Evolutionary conservation across 495 filamentous ascomycete genomes (phyloP).

Genomic region (Parachaetomium inaequale): DNA sequence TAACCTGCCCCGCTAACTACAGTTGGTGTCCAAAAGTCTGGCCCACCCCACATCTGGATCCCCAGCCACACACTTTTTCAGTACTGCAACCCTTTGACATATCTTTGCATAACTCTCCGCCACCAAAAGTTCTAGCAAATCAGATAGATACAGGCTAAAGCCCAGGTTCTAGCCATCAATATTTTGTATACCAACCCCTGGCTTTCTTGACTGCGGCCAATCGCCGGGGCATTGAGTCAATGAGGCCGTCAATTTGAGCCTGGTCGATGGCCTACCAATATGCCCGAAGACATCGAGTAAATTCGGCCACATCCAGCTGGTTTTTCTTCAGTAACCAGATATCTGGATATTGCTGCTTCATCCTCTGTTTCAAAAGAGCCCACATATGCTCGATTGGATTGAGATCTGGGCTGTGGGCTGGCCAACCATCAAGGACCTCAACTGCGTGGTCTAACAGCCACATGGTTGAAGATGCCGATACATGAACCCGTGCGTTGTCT

Average conservation of each 20-base stretch:
- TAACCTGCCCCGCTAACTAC: conserved; percentile 2
- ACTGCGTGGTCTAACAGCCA: not conserved
- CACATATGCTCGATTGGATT: conserved; percentile 2
- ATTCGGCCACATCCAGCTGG: not conserved
- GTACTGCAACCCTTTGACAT: no score
- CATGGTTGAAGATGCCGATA: not conserved
- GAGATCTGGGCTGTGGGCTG: not conserved
- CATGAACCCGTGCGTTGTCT: not conserved
- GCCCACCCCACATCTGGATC: not conserved
- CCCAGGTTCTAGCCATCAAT: conserved; percentile 1
- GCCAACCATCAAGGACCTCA: not conserved
- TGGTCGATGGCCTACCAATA: not conserved
- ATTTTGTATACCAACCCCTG: conserved; percentile 7
- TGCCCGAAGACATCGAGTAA: not conserved
- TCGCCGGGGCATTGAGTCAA: not conserved
- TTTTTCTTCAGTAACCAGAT: conserved; percentile 1
- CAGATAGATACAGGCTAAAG: not conserved
- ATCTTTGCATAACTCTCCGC: not conserved
- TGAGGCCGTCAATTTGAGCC: not conserved
- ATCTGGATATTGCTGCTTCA: not conserved
- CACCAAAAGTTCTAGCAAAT: not conserved
- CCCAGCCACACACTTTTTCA: not conserved
- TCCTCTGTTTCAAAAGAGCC: not conserved
- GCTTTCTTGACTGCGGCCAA: conserved; percentile 5
- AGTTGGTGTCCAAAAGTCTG: not conserved